Conservation (phyloP, 1,284 basidiomycete species). For the Puccinia horiana region DNA sequence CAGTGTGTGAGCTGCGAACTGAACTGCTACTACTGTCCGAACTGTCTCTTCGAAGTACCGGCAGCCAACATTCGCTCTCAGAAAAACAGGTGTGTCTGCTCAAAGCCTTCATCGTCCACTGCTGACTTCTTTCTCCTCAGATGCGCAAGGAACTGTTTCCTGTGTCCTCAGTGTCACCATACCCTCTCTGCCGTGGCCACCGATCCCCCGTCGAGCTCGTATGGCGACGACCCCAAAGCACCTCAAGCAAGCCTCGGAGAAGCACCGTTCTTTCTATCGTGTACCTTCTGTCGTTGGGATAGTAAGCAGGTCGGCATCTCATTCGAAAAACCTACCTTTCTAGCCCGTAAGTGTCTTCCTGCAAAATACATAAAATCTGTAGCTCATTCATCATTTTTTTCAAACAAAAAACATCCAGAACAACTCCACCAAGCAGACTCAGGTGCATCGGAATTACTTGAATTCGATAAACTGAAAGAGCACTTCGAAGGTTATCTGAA, state of each 20-base stretch:
- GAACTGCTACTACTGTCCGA: slow-evolving; percentile 94
- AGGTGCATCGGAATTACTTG: slow-evolving; percentile 75
- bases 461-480: slow-evolving; percentile 88
- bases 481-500: slow-evolving; percentile 81
- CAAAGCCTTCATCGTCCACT: background rate
- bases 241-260: slow-evolving; percentile 65
- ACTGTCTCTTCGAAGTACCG: slow-evolving; percentile 98
- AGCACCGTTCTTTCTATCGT: slow-evolving; percentile 85
- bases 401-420: slow-evolving; percentile 62
- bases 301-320: slow-evolving; percentile 83
- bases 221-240: slow-evolving; percentile 61
- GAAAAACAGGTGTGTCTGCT: slow-evolving; percentile 73
- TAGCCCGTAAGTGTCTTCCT: slow-evolving; percentile 62
- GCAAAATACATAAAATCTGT: slow-evolving; percentile 64
- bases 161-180: slow-evolving; percentile 87
- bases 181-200: slow-evolving; percentile 83
- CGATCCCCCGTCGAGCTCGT: slow-evolving; percentile 69
- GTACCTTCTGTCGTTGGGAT: slow-evolving; percentile 92
- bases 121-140: slow-evolving; percentile 61
- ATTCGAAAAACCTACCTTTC: slow-evolving; percentile 93
- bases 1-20: slow-evolving; percentile 88
- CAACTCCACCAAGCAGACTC: slow-evolving; percentile 85
- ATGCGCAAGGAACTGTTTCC: slow-evolving; percentile 95
- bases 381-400: background rate
- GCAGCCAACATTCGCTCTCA: slow-evolving; percentile 92